phyloP scores from a whole-genome alignment of 345 rosid species.

The Rhizophora apiculata region DNA sequence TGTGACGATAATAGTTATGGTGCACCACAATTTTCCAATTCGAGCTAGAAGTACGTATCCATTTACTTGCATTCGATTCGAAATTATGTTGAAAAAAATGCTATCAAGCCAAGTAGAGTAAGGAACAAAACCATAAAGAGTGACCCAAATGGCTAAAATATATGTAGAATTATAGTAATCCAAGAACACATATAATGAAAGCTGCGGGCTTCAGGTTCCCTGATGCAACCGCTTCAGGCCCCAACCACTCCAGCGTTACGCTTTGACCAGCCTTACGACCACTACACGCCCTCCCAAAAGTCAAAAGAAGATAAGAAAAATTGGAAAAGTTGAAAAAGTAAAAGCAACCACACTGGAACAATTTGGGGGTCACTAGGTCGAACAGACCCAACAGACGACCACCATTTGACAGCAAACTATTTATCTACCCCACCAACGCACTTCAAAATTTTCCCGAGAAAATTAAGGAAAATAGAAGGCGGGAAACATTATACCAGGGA shows the following conservation, averaged over 20 bases:
- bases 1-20: too few species aligned
- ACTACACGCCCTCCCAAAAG: too few species aligned
- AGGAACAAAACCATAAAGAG: too few species aligned
- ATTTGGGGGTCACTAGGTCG: not conserved
- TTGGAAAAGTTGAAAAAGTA: constrained; percentile 1
- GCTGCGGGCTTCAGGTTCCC: not conserved
- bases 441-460: constrained; percentile 22
- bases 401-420: not conserved
- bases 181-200: not conserved
- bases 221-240: not conserved
- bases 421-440: not conserved
- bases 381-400: not conserved
- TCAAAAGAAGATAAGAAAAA: not conserved
- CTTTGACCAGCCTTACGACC: too few species aligned
- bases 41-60: too few species aligned
- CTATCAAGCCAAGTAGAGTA: too few species aligned
- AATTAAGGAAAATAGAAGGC: constrained; percentile 17
- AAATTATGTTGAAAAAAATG: too few species aligned
- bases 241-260: not conserved
- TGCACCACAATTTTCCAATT: too few species aligned
- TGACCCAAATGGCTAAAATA: too few species aligned
- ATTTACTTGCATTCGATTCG: too few species aligned
- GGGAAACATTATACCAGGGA: not conserved
- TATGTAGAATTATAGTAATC: not conserved
- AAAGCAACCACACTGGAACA: not conserved